Evolutionary conservation across 228 moss, liverwort and hornwort genomes (phyloP).

Genomic region (Sphagnum fallax): DNA sequence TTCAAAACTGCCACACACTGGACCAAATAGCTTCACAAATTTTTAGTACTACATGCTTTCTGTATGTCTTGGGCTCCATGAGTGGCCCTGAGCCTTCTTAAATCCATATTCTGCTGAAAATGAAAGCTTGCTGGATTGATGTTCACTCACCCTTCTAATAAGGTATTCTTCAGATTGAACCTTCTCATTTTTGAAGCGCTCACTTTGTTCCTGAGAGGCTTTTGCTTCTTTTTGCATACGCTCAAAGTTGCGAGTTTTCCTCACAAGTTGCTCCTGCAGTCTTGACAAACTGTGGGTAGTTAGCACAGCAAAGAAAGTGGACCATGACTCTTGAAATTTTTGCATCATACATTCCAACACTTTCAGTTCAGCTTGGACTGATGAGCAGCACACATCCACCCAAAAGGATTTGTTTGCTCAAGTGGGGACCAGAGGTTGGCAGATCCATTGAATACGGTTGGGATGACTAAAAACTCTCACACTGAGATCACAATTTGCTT

Average conservation of each 20-base stretch:
- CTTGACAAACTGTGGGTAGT: no score
- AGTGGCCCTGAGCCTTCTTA: neutral
- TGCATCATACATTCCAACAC: no score
- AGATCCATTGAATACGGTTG: no score
- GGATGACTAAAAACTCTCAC: slow-evolving; percentile 9
- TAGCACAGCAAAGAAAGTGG: no score
- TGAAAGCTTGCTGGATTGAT: neutral
- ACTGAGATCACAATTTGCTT: slow-evolving; percentile 26
- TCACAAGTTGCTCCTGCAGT: slow-evolving; percentile 25
- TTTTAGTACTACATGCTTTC: neutral
- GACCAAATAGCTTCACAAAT: neutral
- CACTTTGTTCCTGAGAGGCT: slow-evolving; percentile 21
- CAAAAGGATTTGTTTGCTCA: no score
- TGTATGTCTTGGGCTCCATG: neutral
- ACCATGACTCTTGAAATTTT: no score
- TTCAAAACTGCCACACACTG: slow-evolving; percentile 52
- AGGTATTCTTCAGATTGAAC: slow-evolving; percentile 31
- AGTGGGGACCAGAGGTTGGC: no score
- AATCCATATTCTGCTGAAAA: neutral
- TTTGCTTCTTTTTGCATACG: slow-evolving; percentile 24
- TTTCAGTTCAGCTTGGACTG: no score
- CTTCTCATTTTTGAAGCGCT: slow-evolving; percentile 28
- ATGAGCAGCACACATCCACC: no score
- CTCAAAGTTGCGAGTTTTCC: slow-evolving; percentile 27
- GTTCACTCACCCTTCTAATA: slow-evolving; percentile 29